Evolutionary conservation across 2,329 filamentous ascomycete species (phyloP), one percentile per base, ranked within the genome.

Genomic region (Xylariales sp.): DNA sequence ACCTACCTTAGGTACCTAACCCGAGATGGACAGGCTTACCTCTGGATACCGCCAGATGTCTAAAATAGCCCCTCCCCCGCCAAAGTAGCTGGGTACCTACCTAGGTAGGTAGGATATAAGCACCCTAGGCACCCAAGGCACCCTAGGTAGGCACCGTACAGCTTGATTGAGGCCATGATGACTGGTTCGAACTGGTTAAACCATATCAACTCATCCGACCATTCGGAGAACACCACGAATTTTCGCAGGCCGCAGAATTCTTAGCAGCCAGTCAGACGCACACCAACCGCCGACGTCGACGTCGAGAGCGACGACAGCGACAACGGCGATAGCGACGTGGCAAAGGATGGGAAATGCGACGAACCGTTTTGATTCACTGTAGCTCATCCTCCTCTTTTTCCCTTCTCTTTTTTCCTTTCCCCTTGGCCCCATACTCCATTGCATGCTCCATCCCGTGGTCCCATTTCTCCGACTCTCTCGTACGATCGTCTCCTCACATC

Each of bases 141-240:
- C 8, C 9, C n/a, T n/a, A n/a, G n/a, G n/a, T 7, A 10, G 36
- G 36, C 8, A 39, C 8, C 9, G 34, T 39, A 39, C 36, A 4
- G 23, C 23, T 23, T 2, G 23, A 23, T 23, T 23, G 23, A 23
- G 14, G 9, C 9, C 9, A 4, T 66, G 34, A 43, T 60, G 57
- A 52, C 39, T 39, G 36, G 59, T 53, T 45, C 36, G 7, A 46
- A 39, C 32, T 3, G 28, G 28, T 9, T 30, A 28, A 18, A 18
- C 34, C 48, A 9, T 39, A 28, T 43, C 48, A 41, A 14, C 32
- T 23, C 36, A 56, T 59, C 54, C 49, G 49, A 67, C 68, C 73
- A 76, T 71, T 75, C 52, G 74, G 74, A 73, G 68, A 67, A 63
- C 71, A 75, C 72, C 74, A 76, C 74, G 74, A 75, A 68, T 72